phyloP scores from a whole-genome alignment of 106 monocot genomes.

The Acanthochlamys bracteata region DNA sequence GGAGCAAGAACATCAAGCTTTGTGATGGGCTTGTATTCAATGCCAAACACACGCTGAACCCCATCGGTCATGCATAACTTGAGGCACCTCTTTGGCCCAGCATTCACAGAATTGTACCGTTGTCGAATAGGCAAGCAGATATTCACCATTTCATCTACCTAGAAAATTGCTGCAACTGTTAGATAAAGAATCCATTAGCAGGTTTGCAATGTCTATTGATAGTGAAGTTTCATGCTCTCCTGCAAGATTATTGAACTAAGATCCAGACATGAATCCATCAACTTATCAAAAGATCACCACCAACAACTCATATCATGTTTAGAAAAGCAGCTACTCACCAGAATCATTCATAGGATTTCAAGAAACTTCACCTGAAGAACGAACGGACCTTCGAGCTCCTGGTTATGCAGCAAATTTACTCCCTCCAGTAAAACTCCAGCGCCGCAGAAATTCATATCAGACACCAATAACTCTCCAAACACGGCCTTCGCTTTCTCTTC shows the following conservation, averaged over 20 bases:
- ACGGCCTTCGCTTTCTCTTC: slow-evolving; percentile 49
- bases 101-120: slow-evolving; percentile 48
- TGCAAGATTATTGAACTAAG: too few relatives aligned
- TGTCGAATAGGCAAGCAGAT: slow-evolving; percentile 56
- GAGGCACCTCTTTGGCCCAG: slow-evolving; percentile 72
- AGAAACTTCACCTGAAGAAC: slow-evolving; percentile 59
- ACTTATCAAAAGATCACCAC: too few relatives aligned
- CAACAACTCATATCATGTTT: too few relatives aligned
- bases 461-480: slow-evolving; percentile 70
- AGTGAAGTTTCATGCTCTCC: too few relatives aligned
- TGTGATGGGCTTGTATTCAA: slow-evolving; percentile 81
- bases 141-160: slow-evolving; percentile 90
- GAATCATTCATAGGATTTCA: too few relatives aligned
- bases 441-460: slow-evolving; percentile 73
- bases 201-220: not conserved
- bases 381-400: slow-evolving; percentile 72
- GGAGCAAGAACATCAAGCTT: slow-evolving; percentile 68
- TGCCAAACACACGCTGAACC: slow-evolving; percentile 62
- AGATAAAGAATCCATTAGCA: not conserved
- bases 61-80: slow-evolving; percentile 90
- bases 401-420: slow-evolving; percentile 51
- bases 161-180: slow-evolving; percentile 5
- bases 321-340: too few relatives aligned
- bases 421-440: slow-evolving; percentile 63
- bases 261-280: too few relatives aligned